Percentiles rank a stretch among this genome's conserved stretches.
Conservation (phyloP, 1,284 basidiomycete species). For the Apiotrichum gracile region DNA sequence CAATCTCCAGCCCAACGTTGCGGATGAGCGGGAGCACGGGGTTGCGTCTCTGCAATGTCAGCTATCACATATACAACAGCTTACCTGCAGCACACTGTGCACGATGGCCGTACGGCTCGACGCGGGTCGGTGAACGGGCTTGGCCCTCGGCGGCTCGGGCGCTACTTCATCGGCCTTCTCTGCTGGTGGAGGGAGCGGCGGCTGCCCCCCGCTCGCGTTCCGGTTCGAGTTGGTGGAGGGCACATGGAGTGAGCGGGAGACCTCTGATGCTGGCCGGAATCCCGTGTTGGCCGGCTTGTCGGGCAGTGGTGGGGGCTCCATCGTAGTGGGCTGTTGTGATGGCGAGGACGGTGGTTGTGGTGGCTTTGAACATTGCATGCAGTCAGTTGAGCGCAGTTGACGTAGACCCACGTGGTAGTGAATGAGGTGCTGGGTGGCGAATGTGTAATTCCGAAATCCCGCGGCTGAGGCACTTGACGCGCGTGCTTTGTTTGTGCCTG, state of each 20-base stretch:
- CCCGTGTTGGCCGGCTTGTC: background rate
- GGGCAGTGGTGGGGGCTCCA: constrained; percentile 12
- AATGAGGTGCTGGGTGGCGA: no score
- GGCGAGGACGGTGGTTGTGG: background rate
- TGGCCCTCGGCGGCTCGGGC: background rate
- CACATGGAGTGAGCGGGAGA: constrained; percentile 12
- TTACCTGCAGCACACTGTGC: constrained; percentile 59
- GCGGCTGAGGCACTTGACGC: background rate
- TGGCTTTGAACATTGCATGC: background rate
- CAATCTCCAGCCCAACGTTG: constrained; percentile 88
- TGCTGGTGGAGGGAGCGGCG: constrained; percentile 1
- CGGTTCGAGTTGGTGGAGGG: constrained; percentile 16
- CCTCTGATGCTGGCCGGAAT: constrained; percentile 22
- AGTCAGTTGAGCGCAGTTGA: background rate
- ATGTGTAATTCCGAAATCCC: background rate
- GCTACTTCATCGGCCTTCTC: background rate
- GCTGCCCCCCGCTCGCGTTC: constrained; percentile 20
- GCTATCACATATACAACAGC: constrained; percentile 20
- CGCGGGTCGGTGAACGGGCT: constrained; percentile 31
- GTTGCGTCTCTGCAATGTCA: constrained; percentile 66
- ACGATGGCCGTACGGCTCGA: constrained; percentile 56
- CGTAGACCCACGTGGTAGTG: constrained; percentile 6
- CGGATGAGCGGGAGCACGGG: constrained; percentile 76
- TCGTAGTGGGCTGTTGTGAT: background rate
- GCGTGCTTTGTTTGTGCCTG: background rate